Conservation (phyloP, 2,329 filamentous ascomycete species). For the Calonectria montana region DNA sequence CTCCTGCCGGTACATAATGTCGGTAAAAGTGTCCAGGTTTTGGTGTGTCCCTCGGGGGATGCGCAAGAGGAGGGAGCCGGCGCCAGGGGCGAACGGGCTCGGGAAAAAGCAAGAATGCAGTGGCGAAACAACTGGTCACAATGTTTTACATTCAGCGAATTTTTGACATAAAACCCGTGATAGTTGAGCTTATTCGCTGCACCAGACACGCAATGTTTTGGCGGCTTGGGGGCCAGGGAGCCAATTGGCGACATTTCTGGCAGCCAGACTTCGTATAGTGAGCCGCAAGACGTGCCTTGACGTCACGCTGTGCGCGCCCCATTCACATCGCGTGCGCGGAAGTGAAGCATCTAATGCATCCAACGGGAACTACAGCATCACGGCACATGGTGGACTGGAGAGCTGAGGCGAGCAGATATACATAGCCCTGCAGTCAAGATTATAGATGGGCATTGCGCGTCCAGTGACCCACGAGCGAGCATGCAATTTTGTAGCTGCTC, state of each 20-base stretch:
- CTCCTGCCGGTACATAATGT: not conserved
- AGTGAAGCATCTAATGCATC: constrained; percentile 3
- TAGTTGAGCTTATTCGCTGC: constrained; percentile 4
- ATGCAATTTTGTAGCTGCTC: not conserved
- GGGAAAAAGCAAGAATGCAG: constrained; percentile 8
- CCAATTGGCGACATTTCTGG: not conserved
- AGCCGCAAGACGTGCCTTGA: not conserved
- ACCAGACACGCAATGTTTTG: constrained; percentile 4
- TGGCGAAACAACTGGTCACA: not conserved
- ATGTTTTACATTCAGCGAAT: not conserved
- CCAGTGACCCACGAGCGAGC: not conserved
- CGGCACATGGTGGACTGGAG: not conserved
- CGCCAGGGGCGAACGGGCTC: not conserved
- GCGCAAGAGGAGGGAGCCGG: not conserved
- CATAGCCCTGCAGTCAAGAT: not conserved
- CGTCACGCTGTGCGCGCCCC: not conserved
- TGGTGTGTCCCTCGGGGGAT: not conserved
- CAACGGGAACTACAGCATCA: not conserved
- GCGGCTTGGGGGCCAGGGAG: not conserved
- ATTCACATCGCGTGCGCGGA: constrained; percentile 2
- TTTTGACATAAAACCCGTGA: not conserved
- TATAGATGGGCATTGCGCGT: constrained; percentile 8
- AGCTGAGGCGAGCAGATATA: not conserved
- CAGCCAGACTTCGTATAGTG: not conserved
- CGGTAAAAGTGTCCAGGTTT: not conserved